Base-by-base conservation (phyloP, 2,329 filamentous ascomycete genomes). In the Fusarium globosum region DNA sequence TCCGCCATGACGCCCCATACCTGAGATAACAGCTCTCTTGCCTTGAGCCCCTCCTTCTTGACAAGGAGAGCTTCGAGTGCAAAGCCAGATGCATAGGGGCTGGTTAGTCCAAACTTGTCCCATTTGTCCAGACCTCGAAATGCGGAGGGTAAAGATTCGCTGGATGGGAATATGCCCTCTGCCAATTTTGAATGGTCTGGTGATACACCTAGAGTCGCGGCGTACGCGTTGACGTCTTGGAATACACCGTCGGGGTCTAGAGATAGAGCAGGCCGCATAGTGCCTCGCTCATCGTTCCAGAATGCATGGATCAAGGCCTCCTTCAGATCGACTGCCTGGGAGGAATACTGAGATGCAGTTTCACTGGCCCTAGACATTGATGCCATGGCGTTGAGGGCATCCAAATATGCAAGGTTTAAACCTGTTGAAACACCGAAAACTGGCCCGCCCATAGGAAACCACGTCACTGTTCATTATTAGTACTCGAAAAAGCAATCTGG, bases 171-270 rank as follows among this genome's bases (percentile, higher is more conserved):
- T 10, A 65, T 36, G 2, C 39, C 46, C 5, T 65, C 35, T 16
- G 3, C n/a, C 18, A 23, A 8, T 5, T 28, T 18, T 14, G 39
- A 10, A 18, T 63, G 46, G 3, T 55, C 30, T 18, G 33, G 10
- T 1, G 26, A 41, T 7, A 65, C 20, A 15, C 59, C 48, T 0
- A 65, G 12, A n/a, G 62, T 55, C 6, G 23, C 59, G 0, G 62
- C 62, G 8, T 65, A 65, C 0, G 48, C 39, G 4, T 65, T 65
- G 20, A 64, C 59, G 10, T 65, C 59, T 55, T 65, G 62, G 13
- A 64, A 65, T 7, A 64, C 48, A 0, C 35, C 48, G 11, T 36
- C 4, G 0, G 20, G 12, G 5, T 21, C 16, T 2, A 65, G 20
- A 14, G 58, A 65, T 0, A 55, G 28, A 15, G 59, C 23, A 20